Conservation (phyloP, 257 asterid genomes). For the Agastache rugosa region DNA sequence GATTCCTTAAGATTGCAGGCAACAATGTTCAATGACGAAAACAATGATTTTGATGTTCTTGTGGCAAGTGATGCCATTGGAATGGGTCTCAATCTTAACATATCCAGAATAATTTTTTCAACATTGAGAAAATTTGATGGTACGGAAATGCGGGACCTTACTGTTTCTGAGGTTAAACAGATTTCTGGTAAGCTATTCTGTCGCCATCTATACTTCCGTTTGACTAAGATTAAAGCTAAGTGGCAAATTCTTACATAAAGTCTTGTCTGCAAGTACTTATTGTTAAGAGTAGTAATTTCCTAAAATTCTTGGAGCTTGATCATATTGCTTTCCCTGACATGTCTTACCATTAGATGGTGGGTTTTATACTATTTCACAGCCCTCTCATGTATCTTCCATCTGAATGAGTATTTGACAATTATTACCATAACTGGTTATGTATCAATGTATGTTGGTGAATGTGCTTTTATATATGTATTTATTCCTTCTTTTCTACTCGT, state of each 20-base stretch:
- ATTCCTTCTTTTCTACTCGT: not conserved
- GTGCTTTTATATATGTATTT: constrained; percentile 5
- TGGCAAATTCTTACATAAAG: constrained; percentile 16
- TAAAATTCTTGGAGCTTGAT: constrained; percentile 9
- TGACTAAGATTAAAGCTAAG: constrained; percentile 16
- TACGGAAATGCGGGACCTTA: constrained; percentile 64
- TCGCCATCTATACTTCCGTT: constrained; percentile 18
- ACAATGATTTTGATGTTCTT: constrained; percentile 81
- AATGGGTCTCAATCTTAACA: constrained; percentile 98
- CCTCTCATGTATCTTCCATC: not conserved
- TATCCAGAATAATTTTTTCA: constrained; percentile 88
- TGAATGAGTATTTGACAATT: not conserved
- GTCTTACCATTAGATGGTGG: not conserved
- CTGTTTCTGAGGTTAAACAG: constrained; percentile 93
- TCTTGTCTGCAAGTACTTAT: constrained; percentile 26
- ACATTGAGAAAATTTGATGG: constrained; percentile 87
- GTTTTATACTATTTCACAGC: constrained; percentile 5
- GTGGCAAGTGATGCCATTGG: constrained; percentile 99
- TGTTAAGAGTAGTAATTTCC: not conserved
- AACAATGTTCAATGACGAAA: constrained; percentile 88
- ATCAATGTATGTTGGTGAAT: not conserved
- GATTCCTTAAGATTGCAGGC: constrained; percentile 84
- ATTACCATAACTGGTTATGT: not conserved
- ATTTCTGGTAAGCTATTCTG: constrained; percentile 71
- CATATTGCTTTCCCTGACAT: not conserved